These are phyloP conservation scores for Paecilomyces dactylethromorphus DNA, from an alignment of 2,329 filamentous ascomycete genomes.

Conservation along the genomic window DNA sequence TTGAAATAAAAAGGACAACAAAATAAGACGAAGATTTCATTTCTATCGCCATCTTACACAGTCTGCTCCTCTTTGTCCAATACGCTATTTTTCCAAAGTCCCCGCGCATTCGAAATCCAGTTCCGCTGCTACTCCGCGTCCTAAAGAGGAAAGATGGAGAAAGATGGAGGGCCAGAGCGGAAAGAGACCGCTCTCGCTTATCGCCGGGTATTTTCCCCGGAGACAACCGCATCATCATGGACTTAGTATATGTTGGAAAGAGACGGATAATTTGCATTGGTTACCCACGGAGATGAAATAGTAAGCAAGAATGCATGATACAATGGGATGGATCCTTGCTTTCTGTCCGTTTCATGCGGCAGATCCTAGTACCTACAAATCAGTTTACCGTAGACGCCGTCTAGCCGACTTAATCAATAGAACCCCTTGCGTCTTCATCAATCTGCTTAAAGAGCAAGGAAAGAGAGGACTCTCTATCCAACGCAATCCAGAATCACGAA, in stretches of 20 bases:
- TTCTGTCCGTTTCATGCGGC: not conserved
- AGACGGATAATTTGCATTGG: not conserved
- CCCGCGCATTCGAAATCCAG: not conserved
- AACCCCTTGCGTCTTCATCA: not conserved
- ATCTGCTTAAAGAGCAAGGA: not conserved
- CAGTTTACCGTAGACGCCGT: no score
- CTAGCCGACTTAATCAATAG: no score
- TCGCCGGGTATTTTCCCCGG: conserved; percentile 8
- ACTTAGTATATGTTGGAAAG: not conserved
- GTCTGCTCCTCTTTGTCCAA: not conserved
- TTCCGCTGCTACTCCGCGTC: not conserved
- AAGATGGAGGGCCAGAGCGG: not conserved
- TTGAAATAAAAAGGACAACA: not conserved
- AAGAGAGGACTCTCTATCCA: no score
- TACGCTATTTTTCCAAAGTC: not conserved
- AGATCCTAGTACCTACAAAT: no score
- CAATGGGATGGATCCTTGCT: not conserved
- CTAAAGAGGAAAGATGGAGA: not conserved
- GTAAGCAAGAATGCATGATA: not conserved
- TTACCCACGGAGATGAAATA: not conserved
- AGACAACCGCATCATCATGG: not conserved
- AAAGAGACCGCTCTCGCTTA: conserved; percentile 8
- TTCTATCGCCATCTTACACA: not conserved
- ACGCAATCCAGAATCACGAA: not conserved
- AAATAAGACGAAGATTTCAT: not conserved